Evolutionary conservation across 257 asterid genomes (phyloP), one percentile per base, ranked within the genome.

Genomic region (Thymus mandschuricus): DNA sequence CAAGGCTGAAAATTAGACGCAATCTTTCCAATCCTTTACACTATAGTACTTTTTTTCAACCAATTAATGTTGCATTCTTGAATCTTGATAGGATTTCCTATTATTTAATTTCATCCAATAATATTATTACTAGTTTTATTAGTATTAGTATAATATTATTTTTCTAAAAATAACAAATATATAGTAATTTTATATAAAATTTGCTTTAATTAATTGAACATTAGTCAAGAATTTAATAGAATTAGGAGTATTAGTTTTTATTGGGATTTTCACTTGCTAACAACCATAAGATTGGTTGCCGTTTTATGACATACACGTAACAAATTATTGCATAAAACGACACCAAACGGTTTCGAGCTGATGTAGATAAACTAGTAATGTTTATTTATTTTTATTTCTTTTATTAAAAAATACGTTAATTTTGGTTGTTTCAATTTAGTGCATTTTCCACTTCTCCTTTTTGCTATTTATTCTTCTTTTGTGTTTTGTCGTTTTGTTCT

Each of bases 271-370:
- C 71, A 61, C 56, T 40, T 10, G 8, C 44, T 49, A 55, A 28
- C 34, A 58, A 70, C 31, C 46, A 35, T 59, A 57, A 50, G 66
- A 64, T 51, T 35, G 56, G 66, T 60, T 75, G 80, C 65, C 69
- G 76, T 75, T 81, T 77, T 72, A 75, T 62, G 69, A 78, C 79
- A 62, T 64, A 50, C 71, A 45, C 75, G 81, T 67, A 74, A 75
- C 83, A 51, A 73, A 61, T 63, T 58, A 74, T 60, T 54, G 72
- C 52, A n/a, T 66, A 69, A 66, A 81, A 76, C 74, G 76, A 75
- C 82, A 70, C n/a, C 66, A 64, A 74, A 59, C 75, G 59, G 81
- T 72, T 78, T 60, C 31, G 52, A 30, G 76, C 57, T 76, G 81
- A 68, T 61, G 61, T 44, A 49, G 30, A 21, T 46, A 12, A 6